Evolutionary conservation across 192 early-diverging fungal genomes (phyloP).

Genomic region (Backusella luteola): DNA sequence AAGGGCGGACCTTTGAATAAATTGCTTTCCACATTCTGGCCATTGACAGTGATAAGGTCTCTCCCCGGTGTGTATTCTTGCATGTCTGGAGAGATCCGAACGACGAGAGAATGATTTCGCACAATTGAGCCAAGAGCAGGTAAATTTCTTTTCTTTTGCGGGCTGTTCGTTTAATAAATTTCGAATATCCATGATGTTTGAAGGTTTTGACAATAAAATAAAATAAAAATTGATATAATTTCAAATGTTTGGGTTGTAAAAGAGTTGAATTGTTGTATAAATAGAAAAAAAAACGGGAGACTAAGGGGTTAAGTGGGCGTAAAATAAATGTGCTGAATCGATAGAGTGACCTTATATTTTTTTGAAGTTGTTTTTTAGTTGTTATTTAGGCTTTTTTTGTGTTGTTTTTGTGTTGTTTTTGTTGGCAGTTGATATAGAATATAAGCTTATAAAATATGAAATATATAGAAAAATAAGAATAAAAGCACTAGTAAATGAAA

Average conservation of each 20-base stretch:
- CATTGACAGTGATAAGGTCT: slow-evolving; percentile 66
- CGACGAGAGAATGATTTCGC: slow-evolving; percentile 66
- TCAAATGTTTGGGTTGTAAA: background rate
- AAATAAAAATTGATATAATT: background rate
- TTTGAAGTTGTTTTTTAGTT: background rate
- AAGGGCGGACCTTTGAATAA: slow-evolving; percentile 75
- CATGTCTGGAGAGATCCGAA: slow-evolving; percentile 70
- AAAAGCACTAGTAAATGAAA: background rate
- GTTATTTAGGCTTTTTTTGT: background rate
- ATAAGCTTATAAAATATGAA: background rate
- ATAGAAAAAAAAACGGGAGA: background rate
- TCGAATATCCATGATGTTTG: slow-evolving; percentile 16
- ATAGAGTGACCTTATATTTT: background rate
- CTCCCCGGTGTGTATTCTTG: slow-evolving; percentile 72
- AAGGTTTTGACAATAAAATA: background rate
- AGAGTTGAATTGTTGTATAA: background rate
- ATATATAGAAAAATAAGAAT: background rate
- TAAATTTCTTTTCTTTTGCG: slow-evolving; percentile 36
- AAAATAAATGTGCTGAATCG: slow-evolving; percentile 1
- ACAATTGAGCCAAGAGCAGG: slow-evolving; percentile 61
- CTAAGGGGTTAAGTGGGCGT: background rate
- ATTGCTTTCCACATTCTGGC: slow-evolving; percentile 68
- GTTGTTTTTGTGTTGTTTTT: background rate
- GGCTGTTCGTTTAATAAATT: slow-evolving; percentile 16
- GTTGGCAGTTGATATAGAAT: background rate